Evolutionary conservation across 352 stramenopile genomes (phyloP).

Genomic region (Globisporangium irregulare): DNA sequence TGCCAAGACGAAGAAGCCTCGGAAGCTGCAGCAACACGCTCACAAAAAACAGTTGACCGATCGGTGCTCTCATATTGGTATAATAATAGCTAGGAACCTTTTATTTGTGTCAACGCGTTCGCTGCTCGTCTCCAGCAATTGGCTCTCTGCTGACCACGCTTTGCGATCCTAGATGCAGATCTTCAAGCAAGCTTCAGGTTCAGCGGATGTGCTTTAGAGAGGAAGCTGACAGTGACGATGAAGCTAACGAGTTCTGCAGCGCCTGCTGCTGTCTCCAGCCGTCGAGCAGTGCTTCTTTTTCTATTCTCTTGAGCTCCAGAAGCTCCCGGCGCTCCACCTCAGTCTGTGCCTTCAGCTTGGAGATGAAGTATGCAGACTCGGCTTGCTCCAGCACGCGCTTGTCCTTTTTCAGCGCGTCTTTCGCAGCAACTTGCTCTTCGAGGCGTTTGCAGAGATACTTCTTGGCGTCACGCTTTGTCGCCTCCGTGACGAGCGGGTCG

Average conservation of each 20-base stretch:
- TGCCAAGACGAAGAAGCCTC: conserved; percentile 11
- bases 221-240: not conserved
- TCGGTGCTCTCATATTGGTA: conserved; percentile 23
- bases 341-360: conserved; percentile 38
- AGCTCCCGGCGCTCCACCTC: conserved; percentile 27
- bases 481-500: conserved; percentile 29
- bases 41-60: conserved; percentile 11
- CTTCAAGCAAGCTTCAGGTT: conserved; percentile 1
- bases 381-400: conserved; percentile 40
- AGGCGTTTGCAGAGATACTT: conserved; percentile 39
- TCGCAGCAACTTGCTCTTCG: conserved; percentile 45
- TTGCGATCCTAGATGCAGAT: conserved; percentile 4
- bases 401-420: conserved; percentile 36
- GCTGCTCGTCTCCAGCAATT: not conserved
- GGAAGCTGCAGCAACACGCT: conserved; percentile 7
- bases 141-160: not conserved
- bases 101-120: conserved; percentile 6
- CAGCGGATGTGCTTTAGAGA: conserved; percentile 11
- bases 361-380: conserved; percentile 56
- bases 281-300: conserved; percentile 37
- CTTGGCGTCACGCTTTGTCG: conserved; percentile 33
- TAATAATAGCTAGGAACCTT: conserved; percentile 40
- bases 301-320: conserved; percentile 24
- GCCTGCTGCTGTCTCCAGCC: conserved; percentile 51
- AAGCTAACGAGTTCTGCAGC: conserved; percentile 14